phyloP scores from a whole-genome alignment of 2,329 filamentous ascomycete species.

The Colletotrichum sp. region DNA sequence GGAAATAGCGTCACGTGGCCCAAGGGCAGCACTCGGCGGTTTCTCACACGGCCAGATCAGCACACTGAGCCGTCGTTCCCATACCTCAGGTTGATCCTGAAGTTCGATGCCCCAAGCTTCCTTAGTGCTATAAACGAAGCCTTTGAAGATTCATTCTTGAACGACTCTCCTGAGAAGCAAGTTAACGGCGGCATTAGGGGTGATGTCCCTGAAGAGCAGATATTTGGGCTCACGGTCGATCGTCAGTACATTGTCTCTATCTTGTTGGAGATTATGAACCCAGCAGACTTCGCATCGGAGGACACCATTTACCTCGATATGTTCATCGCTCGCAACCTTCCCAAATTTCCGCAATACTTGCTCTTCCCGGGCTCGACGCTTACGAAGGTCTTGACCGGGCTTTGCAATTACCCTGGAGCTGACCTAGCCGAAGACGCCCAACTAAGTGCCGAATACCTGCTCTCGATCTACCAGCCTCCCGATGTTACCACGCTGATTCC shows the following conservation, averaged over 20 bases:
- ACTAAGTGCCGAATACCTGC: conserved; percentile 92
- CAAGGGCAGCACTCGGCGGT: conserved; percentile 62
- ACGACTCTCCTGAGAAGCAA: conserved; percentile 72
- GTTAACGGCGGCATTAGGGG: conserved; percentile 56
- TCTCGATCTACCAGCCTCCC: conserved; percentile 91
- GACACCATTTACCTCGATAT: conserved; percentile 97
- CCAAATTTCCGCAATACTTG: conserved; percentile 96
- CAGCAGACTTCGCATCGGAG: conserved; percentile 73
- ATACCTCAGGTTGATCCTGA: conserved; percentile 81
- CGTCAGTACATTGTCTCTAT: conserved; percentile 93
- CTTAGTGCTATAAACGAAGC: conserved; percentile 96
- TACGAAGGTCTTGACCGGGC: conserved; percentile 77
- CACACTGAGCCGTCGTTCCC: conserved; percentile 78
- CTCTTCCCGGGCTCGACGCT: conserved; percentile 87
- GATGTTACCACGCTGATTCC: conserved; percentile 79
- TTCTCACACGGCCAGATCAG: conserved; percentile 63
- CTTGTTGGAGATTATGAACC: conserved; percentile 86
- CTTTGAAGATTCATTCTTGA: conserved; percentile 93
- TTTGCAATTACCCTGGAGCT: conserved; percentile 83
- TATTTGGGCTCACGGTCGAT: conserved; percentile 76
- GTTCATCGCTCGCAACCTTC: conserved; percentile 94
- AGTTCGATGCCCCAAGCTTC: conserved; percentile 90
- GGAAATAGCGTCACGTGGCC: conserved; percentile 81
- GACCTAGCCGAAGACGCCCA: conserved; percentile 93
- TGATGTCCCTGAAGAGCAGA: conserved; percentile 67